Percentiles rank a stretch among this genome's conserved stretches.
These are phyloP conservation scores for Tolypocladium inflatum DNA, from an alignment of 2,329 filamentous ascomycete genomes.

Conservation along the genomic window DNA sequence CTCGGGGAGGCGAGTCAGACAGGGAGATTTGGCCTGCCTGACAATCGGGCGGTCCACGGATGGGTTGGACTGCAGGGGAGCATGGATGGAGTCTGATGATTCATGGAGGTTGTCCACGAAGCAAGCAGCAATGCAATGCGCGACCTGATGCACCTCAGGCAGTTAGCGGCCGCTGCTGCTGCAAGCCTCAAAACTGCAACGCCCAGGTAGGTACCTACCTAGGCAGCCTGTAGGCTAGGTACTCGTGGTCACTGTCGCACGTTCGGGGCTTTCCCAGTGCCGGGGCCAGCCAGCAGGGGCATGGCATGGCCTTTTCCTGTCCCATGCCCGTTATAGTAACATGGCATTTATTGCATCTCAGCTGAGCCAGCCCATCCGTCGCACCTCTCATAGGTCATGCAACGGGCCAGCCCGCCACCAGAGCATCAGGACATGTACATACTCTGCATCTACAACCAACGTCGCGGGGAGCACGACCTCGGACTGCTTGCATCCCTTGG, in stretches of 20 bases:
- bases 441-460: too few species aligned
- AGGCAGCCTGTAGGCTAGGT: too few species aligned
- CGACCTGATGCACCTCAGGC: neutral
- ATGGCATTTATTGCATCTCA: neutral
- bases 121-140: neutral
- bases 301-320: neutral
- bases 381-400: neutral
- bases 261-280: neutral
- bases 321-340: neutral
- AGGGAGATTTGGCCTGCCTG: conserved; percentile 5
- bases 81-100: neutral
- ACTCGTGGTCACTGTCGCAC: too few species aligned
- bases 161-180: neutral
- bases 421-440: neutral
- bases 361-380: neutral
- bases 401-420: neutral
- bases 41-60: neutral
- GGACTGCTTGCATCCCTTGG: too few species aligned
- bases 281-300: neutral
- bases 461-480: too few species aligned
- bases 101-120: neutral
- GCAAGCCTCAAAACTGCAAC: neutral
- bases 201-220: neutral
- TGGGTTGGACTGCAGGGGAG: neutral
- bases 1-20: conserved; percentile 7